These are phyloP conservation scores for Metschnikowia vanudenii DNA, from an alignment of 805 yeast species.

Conservation along the genomic window DNA sequence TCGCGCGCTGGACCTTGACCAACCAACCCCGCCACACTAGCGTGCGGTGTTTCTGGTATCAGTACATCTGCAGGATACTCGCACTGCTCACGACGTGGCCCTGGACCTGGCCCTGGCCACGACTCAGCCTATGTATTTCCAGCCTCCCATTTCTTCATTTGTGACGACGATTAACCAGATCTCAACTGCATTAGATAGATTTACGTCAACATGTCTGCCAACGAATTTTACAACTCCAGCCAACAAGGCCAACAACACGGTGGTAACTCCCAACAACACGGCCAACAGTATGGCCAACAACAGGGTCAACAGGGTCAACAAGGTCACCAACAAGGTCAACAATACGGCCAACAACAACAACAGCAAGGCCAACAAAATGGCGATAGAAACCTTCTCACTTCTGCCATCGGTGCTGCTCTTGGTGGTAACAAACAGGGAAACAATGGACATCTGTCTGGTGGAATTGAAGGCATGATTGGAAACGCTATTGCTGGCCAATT, in stretches of 20 bases:
- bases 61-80: no score
- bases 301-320: constrained; percentile 11
- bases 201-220: constrained; percentile 44
- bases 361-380: constrained; percentile 13
- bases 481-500: constrained; percentile 15
- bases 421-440: constrained; percentile 33
- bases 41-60: no score
- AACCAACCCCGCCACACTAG: no score
- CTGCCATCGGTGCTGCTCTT: constrained; percentile 29
- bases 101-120: no score
- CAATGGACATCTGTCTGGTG: constrained; percentile 14
- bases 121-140: neutral
- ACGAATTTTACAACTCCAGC: constrained; percentile 52
- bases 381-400: constrained; percentile 26
- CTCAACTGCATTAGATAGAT: neutral
- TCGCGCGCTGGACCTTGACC: no score
- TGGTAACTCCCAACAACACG: constrained; percentile 9
- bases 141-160: neutral
- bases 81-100: no score
- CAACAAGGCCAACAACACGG: constrained; percentile 22
- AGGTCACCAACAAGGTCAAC: no score
- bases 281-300: constrained; percentile 2
- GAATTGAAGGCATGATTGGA: constrained; percentile 20
- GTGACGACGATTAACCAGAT: neutral
- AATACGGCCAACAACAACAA: no score